Percentiles rank a stretch among this genome's conserved stretches.
phyloP scores from a whole-genome alignment of 441 rosid species.

The Croton setiger region DNA sequence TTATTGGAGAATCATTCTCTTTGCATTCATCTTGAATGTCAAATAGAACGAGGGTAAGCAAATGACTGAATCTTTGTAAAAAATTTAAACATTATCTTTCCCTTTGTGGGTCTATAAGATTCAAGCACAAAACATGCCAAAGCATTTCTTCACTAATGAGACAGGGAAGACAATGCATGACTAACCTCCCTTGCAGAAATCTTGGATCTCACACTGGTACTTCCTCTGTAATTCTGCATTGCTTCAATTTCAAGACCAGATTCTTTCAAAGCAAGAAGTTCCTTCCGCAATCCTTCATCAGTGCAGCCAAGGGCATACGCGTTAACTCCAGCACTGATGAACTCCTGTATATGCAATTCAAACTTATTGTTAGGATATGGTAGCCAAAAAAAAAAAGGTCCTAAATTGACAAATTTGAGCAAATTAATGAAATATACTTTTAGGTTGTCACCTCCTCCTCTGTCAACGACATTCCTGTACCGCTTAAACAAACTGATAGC shows the following conservation, averaged over 20 bases:
- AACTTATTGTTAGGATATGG: conserved; percentile 12
- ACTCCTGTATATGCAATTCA: conserved; percentile 48
- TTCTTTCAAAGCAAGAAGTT: conserved; percentile 66
- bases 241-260: conserved; percentile 60
- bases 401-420: conserved; percentile 14
- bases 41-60: not conserved
- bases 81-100: not conserved
- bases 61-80: not conserved
- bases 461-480: conserved; percentile 72
- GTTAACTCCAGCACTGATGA: conserved; percentile 80
- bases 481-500: conserved; percentile 81
- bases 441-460: conserved; percentile 91
- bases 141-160: not conserved
- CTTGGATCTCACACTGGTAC: conserved; percentile 61
- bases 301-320: conserved; percentile 89
- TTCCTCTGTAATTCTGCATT: conserved; percentile 57
- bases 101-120: not conserved
- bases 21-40: not conserved
- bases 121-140: not conserved
- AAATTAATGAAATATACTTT: conserved; percentile 48
- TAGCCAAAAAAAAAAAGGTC: conserved; percentile 10
- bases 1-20: not conserved
- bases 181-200: conserved; percentile 60
- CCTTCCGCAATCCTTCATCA: conserved; percentile 69
- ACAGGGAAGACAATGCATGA: not conserved